Evolutionary conservation across 139 green algal genomes (phyloP).

Genomic region (Penium margaritaceum): DNA sequence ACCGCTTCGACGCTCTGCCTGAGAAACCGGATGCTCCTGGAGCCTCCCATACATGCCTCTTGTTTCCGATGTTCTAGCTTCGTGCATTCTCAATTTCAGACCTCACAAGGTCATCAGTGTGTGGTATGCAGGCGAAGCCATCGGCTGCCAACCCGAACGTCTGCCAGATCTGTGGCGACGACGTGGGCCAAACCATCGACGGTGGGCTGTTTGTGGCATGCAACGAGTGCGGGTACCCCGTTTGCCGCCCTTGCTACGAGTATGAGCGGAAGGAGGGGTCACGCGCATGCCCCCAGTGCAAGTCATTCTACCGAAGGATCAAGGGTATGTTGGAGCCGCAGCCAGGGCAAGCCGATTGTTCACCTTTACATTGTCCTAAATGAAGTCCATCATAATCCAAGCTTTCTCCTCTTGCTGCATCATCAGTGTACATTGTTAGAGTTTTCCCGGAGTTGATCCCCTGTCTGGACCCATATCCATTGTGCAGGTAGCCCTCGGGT

Average conservation of each 20-base stretch:
- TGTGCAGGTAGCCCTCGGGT: not conserved
- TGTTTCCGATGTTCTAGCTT: not conserved
- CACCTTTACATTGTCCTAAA: no score
- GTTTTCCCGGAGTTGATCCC: no score
- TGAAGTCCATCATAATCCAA: no score
- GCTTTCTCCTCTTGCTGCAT: no score
- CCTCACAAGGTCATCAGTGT: not conserved
- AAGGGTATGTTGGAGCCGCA: constrained; percentile 38
- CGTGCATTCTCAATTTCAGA: not conserved
- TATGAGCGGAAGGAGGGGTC: constrained; percentile 38
- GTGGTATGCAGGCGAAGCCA: not conserved
- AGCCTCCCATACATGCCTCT: not conserved
- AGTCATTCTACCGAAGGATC: constrained; percentile 22
- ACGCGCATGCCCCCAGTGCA: constrained; percentile 30
- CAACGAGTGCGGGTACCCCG: constrained; percentile 41
- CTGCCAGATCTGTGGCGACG: constrained; percentile 36
- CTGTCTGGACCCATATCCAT: no score
- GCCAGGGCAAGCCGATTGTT: no score
- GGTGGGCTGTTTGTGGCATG: constrained; percentile 25
- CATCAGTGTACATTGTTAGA: no score
- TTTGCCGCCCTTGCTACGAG: constrained; percentile 44
- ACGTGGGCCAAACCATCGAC: constrained; percentile 10
- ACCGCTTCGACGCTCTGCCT: not conserved
- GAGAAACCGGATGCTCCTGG: not conserved
- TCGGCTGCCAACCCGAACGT: not conserved